A percentile compares a stretch with the other conserved stretches of the same genome.
Conservation (phyloP, 176 grass and related monocot species). For the Calamus simplicifolius region DNA sequence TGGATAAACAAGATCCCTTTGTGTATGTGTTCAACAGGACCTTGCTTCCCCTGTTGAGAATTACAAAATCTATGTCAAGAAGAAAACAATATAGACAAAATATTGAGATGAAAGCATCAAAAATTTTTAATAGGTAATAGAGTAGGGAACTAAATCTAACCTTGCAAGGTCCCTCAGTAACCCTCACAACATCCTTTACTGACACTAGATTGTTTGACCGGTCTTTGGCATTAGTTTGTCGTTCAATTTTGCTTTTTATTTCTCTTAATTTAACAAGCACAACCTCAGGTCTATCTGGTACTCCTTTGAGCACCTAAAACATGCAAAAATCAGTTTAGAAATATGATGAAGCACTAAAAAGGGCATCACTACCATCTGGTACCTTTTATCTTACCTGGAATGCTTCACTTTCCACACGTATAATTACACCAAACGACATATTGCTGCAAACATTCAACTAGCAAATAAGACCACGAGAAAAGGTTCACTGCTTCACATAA, state of each 20-base stretch:
- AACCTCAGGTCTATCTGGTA: constrained; percentile 86
- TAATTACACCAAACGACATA: constrained; percentile 90
- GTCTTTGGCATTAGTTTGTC: constrained; percentile 60
- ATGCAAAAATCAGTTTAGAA: background rate
- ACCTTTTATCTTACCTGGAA: constrained; percentile 51
- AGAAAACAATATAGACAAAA: too few relatives aligned
- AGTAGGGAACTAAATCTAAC: constrained; percentile 24
- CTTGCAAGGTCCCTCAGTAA: constrained; percentile 81
- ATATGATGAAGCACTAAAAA: background rate
- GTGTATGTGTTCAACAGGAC: constrained; percentile 94
- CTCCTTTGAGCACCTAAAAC: constrained; percentile 79
- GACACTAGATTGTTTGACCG: constrained; percentile 68
- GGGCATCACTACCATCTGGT: background rate
- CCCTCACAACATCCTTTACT: constrained; percentile 86
- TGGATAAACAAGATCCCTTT: constrained; percentile 89
- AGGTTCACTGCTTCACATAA: background rate
- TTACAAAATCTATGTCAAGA: constrained; percentile 4
- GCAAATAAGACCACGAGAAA: background rate
- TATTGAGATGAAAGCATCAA: too few relatives aligned
- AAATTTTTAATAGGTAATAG: background rate
- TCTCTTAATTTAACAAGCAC: constrained; percentile 92
- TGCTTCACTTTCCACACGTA: constrained; percentile 91
- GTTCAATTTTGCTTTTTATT: constrained; percentile 93
- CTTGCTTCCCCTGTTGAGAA: constrained; percentile 85
- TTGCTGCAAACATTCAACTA: constrained; percentile 46